Evolutionary conservation across 257 asterid species (phyloP).

Genomic region (Ligustrum vulgare): DNA sequence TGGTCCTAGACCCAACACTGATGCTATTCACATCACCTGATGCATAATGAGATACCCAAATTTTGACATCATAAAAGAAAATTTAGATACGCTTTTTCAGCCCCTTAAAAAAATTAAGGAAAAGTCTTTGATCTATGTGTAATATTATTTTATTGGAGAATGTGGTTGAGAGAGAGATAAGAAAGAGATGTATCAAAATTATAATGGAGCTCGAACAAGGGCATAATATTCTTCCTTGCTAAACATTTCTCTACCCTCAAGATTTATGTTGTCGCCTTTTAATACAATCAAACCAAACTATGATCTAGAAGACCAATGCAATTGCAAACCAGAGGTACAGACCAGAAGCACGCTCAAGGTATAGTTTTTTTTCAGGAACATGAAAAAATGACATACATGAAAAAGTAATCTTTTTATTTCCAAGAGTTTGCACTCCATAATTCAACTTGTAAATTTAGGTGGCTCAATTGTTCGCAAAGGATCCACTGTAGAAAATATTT

Average conservation of each 20-base stretch:
- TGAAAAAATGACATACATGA: not conserved
- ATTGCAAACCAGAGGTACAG: not conserved
- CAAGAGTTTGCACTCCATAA: not conserved
- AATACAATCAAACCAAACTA: not conserved
- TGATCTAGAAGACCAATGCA: not conserved
- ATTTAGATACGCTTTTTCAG: too few relatives aligned
- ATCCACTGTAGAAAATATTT: not conserved
- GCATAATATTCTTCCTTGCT: not conserved
- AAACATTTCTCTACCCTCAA: slow-evolving; percentile 2
- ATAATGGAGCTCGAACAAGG: too few relatives aligned
- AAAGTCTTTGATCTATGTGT: too few relatives aligned
- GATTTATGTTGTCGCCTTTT: not conserved
- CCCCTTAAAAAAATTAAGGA: too few relatives aligned
- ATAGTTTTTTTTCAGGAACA: not conserved
- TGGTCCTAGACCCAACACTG: slow-evolving; percentile 71
- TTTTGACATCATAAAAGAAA: slow-evolving; percentile 14
- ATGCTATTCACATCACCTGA: slow-evolving; percentile 76
- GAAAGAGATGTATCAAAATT: too few relatives aligned
- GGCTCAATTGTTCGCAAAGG: not conserved
- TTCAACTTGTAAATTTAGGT: not conserved
- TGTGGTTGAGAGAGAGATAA: too few relatives aligned
- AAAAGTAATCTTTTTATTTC: not conserved
- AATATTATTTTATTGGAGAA: too few relatives aligned
- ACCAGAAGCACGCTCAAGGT: not conserved
- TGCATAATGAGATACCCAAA: slow-evolving; percentile 22